Conservation (phyloP, 306 rosid species). For the Fragaria vesca region DNA sequence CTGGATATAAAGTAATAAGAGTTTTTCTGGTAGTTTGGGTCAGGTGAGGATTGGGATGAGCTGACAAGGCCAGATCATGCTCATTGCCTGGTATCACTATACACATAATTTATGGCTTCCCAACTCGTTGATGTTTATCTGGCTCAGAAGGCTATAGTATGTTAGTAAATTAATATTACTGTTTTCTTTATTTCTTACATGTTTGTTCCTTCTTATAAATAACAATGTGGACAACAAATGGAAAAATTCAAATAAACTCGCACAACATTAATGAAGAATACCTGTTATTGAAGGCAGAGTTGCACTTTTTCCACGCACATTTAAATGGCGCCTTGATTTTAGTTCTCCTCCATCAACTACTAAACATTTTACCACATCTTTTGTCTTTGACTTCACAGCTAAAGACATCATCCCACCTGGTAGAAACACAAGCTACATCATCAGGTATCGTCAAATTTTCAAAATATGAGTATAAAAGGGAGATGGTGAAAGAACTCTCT, state of each 20-base stretch:
- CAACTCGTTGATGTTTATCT: neutral
- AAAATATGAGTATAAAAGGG: neutral
- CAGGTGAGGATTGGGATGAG: neutral
- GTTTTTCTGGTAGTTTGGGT: neutral
- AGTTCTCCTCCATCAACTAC: slow-evolving; percentile 94
- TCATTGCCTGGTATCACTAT: neutral
- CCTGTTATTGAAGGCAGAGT: slow-evolving; percentile 96
- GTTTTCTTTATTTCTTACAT: neutral
- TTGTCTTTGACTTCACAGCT: slow-evolving; percentile 75
- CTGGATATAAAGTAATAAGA: neutral
- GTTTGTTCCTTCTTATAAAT: neutral
- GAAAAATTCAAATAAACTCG: neutral
- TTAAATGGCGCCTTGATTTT: slow-evolving; percentile 92
- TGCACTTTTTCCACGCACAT: slow-evolving; percentile 98
- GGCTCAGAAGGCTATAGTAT: neutral
- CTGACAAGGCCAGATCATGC: neutral
- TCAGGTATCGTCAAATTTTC: slow-evolving; percentile 9
- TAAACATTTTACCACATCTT: slow-evolving; percentile 69
- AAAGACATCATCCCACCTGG: slow-evolving; percentile 98
- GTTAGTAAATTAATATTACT: neutral
- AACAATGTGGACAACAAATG: neutral
- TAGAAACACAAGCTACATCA: slow-evolving; percentile 22
- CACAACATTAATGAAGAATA: slow-evolving; percentile 21
- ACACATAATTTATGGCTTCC: neutral
- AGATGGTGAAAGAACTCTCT: neutral